Evolutionary conservation across 108 stramenopile genomes (phyloP).

Genomic region (Skeletonema menzelii): DNA sequence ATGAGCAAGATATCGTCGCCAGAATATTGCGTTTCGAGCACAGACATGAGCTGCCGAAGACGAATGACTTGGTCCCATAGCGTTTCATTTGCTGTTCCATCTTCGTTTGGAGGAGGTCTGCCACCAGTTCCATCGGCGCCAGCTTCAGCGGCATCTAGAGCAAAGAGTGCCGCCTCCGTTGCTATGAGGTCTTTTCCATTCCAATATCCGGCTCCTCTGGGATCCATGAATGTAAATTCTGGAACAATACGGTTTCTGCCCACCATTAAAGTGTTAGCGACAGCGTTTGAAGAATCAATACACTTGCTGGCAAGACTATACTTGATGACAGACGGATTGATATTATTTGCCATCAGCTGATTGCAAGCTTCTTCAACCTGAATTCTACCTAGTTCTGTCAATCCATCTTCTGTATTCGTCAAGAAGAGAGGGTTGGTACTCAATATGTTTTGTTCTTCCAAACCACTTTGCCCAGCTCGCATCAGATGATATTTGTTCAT

Average conservation of each 20-base stretch:
- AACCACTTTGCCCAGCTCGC: slow-evolving; percentile 44
- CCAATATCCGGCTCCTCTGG: slow-evolving; percentile 45
- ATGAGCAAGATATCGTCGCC: slow-evolving; percentile 59
- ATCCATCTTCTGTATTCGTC: slow-evolving; percentile 56
- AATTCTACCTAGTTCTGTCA: slow-evolving; percentile 29
- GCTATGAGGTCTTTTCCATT: slow-evolving; percentile 14
- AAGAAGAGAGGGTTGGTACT: slow-evolving; percentile 58
- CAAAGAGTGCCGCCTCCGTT: slow-evolving; percentile 22
- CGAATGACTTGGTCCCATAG: slow-evolving; percentile 49
- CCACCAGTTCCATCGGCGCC: slow-evolving; percentile 30
- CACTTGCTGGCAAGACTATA: slow-evolving; percentile 49
- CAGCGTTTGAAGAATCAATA: slow-evolving; percentile 54
- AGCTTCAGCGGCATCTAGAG: slow-evolving; percentile 40
- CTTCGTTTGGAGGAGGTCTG: slow-evolving; percentile 60
- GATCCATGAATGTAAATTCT: slow-evolving; percentile 68
- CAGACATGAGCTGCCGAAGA: slow-evolving; percentile 54
- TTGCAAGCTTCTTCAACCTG: slow-evolving; percentile 46
- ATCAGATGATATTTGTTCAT: slow-evolving; percentile 58
- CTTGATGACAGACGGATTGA: slow-evolving; percentile 46
- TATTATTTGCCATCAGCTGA: slow-evolving; percentile 31
- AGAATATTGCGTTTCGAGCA: slow-evolving; percentile 57
- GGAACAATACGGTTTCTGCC: slow-evolving; percentile 53
- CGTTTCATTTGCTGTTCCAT: slow-evolving; percentile 65
- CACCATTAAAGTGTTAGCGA: slow-evolving; percentile 47
- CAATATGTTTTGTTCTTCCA: slow-evolving; percentile 48